Conservation (phyloP, 768 basidiomycete genomes). For the Mycena epipterygia region DNA sequence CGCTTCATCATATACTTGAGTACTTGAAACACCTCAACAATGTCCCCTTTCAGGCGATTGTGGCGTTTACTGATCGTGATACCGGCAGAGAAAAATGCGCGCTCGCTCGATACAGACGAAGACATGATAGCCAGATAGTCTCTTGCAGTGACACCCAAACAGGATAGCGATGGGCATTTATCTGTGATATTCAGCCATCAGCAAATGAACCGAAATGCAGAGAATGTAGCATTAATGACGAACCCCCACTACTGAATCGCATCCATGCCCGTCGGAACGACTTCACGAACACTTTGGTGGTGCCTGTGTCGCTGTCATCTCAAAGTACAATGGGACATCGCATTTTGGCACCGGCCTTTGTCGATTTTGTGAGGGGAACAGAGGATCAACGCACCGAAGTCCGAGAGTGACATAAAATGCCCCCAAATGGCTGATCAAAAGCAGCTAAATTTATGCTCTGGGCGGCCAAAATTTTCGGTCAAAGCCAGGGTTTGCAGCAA, state of each 20-base stretch:
- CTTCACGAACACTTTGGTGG: not conserved
- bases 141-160: not conserved
- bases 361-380: not conserved
- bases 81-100: conserved; percentile 13
- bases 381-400: no score
- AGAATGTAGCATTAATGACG: not conserved
- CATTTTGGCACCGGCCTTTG: not conserved
- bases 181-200: not conserved
- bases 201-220: not conserved
- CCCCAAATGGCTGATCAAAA: no score
- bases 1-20: not conserved
- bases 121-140: conserved; percentile 4
- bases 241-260: conserved; percentile 13
- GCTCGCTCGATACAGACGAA: not conserved
- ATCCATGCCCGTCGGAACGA: not conserved
- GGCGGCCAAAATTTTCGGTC: no score
- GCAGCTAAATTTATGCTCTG: no score
- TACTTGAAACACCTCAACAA: conserved; percentile 4
- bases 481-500: no score
- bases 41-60: conserved; percentile 8
- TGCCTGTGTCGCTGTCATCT: not conserved
- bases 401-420: no score
- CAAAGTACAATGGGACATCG: not conserved
- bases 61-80: conserved; percentile 7
- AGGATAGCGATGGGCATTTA: not conserved